Evolutionary conservation across 2,329 filamentous ascomycete genomes (phyloP).

Genomic region (Sclerotinia trifoliorum): DNA sequence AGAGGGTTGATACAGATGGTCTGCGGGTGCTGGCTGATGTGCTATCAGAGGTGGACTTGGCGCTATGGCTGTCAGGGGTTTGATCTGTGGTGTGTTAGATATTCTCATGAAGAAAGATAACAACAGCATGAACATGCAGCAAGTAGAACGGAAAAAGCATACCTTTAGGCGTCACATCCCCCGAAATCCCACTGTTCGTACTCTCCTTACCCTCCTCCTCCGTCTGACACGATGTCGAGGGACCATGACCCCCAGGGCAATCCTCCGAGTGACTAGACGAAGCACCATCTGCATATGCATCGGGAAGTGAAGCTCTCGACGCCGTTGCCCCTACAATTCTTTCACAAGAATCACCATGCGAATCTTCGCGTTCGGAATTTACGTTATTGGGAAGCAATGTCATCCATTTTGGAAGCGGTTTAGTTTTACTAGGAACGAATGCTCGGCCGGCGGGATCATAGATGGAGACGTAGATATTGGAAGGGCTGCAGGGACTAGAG

Average conservation of each 20-base stretch:
- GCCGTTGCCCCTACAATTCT: background rate
- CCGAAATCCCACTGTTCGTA: background rate
- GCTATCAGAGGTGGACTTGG: background rate
- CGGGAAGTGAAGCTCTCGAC: conserved; percentile 13
- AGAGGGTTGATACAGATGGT: conserved; percentile 8
- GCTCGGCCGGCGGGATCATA: conserved; percentile 49
- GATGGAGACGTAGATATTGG: conserved; percentile 50
- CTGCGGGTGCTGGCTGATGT: background rate
- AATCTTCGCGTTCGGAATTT: conserved; percentile 24
- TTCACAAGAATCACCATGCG: background rate
- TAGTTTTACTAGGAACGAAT: conserved; percentile 51
- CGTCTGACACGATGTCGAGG: background rate
- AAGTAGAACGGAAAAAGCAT: background rate
- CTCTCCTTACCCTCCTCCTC: too few species aligned
- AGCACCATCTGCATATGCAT: conserved; percentile 17
- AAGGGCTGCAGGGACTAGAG: background rate
- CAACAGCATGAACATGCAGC: background rate
- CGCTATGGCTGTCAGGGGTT: background rate
- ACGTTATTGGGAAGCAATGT: conserved; percentile 35
- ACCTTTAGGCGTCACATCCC: background rate
- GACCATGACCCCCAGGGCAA: conserved; percentile 2
- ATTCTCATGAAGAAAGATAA: background rate
- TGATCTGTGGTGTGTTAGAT: background rate
- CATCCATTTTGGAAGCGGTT: conserved; percentile 50
- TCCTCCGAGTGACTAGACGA: conserved; percentile 19